Evolutionary conservation across 805 yeast genomes (phyloP).

Genomic region (Kluyveromyces dobzhanskii): DNA sequence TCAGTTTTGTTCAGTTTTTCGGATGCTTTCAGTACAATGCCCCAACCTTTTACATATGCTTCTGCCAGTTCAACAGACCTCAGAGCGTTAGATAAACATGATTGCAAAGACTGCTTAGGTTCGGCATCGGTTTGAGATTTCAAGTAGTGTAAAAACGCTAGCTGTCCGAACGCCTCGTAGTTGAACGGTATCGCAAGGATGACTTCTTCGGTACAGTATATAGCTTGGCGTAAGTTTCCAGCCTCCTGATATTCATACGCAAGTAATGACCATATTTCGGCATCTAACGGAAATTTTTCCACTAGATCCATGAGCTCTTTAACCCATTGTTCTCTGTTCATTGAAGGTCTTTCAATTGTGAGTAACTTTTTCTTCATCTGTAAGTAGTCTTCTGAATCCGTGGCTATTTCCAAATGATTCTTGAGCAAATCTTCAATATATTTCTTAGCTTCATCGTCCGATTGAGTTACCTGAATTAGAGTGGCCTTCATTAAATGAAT

Average conservation of each 20-base stretch:
- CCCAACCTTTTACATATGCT: slow-evolving; percentile 63
- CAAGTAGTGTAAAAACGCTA: slow-evolving; percentile 19
- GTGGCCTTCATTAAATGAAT: slow-evolving; percentile 26
- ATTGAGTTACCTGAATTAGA: slow-evolving; percentile 19
- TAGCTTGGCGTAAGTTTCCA: slow-evolving; percentile 61
- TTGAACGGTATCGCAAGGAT: slow-evolving; percentile 53
- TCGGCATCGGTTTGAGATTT: slow-evolving; percentile 13
- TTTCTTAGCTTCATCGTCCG: slow-evolving; percentile 20
- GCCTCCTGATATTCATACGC: slow-evolving; percentile 50
- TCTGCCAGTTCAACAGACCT: slow-evolving; percentile 75
- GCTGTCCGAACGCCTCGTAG: slow-evolving; percentile 24
- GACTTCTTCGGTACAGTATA: slow-evolving; percentile 62
- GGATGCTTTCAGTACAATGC: slow-evolving; percentile 44
- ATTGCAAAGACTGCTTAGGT: slow-evolving; percentile 8
- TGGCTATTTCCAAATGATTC: slow-evolving; percentile 45
- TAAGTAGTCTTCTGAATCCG: slow-evolving; percentile 26
- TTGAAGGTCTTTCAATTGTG: slow-evolving; percentile 15
- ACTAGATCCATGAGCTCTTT: slow-evolving; percentile 15
- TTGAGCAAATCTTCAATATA: slow-evolving; percentile 46
- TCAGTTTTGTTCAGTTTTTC: slow-evolving; percentile 21
- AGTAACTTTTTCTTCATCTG: slow-evolving; percentile 22
- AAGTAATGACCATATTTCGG: slow-evolving; percentile 71
- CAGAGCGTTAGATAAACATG: slow-evolving; percentile 41
- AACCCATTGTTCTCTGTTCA: slow-evolving; percentile 12
- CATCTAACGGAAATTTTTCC: slow-evolving; percentile 54